These are phyloP conservation scores for Globisporangium megalacanthum DNA, from an alignment of 352 stramenopile species.

Conservation along the genomic window DNA sequence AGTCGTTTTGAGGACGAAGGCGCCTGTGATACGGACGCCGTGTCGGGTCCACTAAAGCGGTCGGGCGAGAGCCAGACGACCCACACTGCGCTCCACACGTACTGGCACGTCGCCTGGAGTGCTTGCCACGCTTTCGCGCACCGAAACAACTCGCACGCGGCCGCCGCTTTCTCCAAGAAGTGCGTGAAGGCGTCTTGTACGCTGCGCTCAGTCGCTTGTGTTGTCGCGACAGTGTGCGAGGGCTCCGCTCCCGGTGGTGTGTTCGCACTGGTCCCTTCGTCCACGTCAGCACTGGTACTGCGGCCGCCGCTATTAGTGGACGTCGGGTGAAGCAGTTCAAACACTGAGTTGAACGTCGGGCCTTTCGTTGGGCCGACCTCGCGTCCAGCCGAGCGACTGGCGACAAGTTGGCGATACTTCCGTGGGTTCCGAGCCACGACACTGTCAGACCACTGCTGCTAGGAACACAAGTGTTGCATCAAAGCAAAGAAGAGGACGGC, in stretches of 20 bases:
- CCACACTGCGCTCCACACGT: constrained; percentile 55
- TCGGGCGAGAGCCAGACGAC: constrained; percentile 44
- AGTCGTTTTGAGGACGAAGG: constrained; percentile 11
- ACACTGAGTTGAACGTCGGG: constrained; percentile 34
- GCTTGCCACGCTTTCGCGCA: constrained; percentile 43
- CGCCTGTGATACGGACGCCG: neutral
- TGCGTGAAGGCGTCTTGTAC: constrained; percentile 19
- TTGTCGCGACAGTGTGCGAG: neutral
- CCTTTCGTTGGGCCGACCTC: constrained; percentile 21
- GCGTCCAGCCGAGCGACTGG: constrained; percentile 10
- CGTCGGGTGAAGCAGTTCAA: constrained; percentile 22
- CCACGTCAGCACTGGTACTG: neutral
- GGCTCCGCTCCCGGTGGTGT: neutral
- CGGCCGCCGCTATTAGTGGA: neutral
- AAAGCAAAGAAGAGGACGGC: neutral
- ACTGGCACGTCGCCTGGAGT: constrained; percentile 45
- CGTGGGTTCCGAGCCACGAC: neutral
- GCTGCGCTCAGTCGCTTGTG: neutral
- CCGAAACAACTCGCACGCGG: constrained; percentile 39
- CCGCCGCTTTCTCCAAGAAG: constrained; percentile 36
- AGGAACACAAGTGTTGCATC: neutral
- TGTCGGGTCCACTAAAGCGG: constrained; percentile 6
- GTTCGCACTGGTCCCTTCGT: neutral
- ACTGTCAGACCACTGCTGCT: neutral
- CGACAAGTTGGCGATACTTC: constrained; percentile 31